Evolutionary conservation across 345 rosid genomes (phyloP).

Genomic region (Clarkia xantiana): DNA sequence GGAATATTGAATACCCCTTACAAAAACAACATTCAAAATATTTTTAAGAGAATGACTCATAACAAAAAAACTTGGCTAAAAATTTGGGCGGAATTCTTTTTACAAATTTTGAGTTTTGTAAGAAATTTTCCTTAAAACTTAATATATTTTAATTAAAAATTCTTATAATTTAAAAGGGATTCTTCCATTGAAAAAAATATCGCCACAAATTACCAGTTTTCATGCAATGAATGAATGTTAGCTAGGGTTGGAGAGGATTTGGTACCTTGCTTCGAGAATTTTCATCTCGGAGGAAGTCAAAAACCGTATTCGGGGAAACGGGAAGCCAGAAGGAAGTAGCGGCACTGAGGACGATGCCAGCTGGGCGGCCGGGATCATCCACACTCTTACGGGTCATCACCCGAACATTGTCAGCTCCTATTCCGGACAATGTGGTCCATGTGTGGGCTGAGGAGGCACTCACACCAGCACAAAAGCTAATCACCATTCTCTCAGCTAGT

Average conservation of each 20-base stretch:
- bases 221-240: no score
- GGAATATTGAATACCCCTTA: no score
- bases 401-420: constrained; percentile 55
- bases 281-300: constrained; percentile 83
- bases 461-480: constrained; percentile 63
- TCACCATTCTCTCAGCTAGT: constrained; percentile 67
- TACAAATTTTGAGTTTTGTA: no score
- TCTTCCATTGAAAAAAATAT: no score
- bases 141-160: no score
- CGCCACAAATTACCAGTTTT: no score
- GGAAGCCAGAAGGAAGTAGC: constrained; percentile 96
- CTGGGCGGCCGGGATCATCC: constrained; percentile 77
- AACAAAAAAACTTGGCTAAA: no score
- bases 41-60: no score
- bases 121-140: no score
- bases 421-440: constrained; percentile 53
- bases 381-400: constrained; percentile 69
- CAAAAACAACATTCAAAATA: no score
- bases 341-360: constrained; percentile 67
- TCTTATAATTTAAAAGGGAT: no score
- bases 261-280: constrained; percentile 53
- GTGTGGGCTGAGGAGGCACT: constrained; percentile 56
- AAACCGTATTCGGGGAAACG: constrained; percentile 42
- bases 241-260: background rate
- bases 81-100: no score